Conservation (phyloP, 202 grass and related monocot species). For the Carex sylvatica region DNA sequence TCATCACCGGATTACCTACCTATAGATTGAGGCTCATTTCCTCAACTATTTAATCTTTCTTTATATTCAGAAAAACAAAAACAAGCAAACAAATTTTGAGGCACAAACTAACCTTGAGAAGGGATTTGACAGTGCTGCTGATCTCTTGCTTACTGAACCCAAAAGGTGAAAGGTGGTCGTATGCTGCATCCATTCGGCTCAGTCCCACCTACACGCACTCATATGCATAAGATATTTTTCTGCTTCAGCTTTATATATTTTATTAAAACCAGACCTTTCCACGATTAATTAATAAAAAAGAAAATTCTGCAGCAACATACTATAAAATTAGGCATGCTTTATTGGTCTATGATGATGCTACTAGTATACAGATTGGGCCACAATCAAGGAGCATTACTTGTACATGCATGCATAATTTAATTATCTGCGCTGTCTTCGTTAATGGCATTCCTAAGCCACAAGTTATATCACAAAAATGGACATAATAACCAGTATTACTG, state of each 20-base stretch:
- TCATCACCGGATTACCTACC: neutral
- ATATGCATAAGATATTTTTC: neutral
- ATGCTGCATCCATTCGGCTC: conserved; percentile 18
- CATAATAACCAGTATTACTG: neutral
- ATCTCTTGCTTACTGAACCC: conserved; percentile 15
- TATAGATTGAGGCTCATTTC: neutral
- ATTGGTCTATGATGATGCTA: neutral
- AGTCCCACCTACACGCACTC: neutral
- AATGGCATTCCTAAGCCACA: neutral
- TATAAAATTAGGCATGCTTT: neutral
- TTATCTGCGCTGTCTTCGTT: neutral
- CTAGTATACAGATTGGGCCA: neutral
- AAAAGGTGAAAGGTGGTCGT: neutral
- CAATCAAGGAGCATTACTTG: neutral
- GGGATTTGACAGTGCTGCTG: conserved; percentile 4
- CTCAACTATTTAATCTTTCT: neutral
- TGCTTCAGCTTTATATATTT: neutral
- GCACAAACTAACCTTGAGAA: conserved; percentile 14
- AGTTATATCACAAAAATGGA: neutral
- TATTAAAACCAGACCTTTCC: neutral
- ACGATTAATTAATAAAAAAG: neutral
- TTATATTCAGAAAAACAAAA: neutral
- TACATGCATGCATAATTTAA: neutral
- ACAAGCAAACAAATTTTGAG: neutral
- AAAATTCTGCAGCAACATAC: neutral